A percentile compares a stretch with the other conserved stretches of the same genome.
Conservation (phyloP, 2,329 filamentous ascomycete species). For the Fusarium agapanthi region DNA sequence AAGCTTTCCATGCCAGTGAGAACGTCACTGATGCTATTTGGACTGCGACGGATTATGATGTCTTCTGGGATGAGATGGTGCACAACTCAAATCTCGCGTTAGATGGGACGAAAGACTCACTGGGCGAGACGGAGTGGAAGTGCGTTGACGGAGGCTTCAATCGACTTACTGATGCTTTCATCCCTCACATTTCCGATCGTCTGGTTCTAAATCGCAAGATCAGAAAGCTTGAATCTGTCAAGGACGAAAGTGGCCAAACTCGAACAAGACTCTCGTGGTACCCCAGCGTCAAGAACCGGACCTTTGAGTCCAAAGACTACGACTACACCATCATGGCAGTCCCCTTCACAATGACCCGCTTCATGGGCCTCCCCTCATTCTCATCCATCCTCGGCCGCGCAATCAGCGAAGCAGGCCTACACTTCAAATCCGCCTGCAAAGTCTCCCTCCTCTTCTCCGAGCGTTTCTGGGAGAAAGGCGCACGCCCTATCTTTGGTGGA, state of each 20-base stretch:
- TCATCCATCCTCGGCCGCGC: slow-evolving; percentile 6
- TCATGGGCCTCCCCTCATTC: slow-evolving; percentile 63
- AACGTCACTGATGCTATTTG: slow-evolving; percentile 12
- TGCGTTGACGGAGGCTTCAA: slow-evolving; percentile 17
- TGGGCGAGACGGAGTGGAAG: slow-evolving; percentile 23
- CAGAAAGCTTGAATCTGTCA: not conserved
- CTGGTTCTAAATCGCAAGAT: not conserved
- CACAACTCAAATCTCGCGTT: slow-evolving; percentile 22
- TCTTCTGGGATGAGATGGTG: slow-evolving; percentile 24
- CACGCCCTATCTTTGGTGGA: slow-evolving; percentile 68
- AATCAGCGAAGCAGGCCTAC: slow-evolving; percentile 10
- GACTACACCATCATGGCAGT: slow-evolving; percentile 74
- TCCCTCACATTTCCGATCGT: not conserved
- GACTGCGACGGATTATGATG: slow-evolving; percentile 16
- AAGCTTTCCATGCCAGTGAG: not conserved
- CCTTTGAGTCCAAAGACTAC: slow-evolving; percentile 53
- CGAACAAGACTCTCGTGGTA: slow-evolving; percentile 45
- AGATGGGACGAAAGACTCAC: not conserved
- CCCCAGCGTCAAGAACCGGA: slow-evolving; percentile 56
- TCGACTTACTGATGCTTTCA: not conserved
- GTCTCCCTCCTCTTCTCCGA: slow-evolving; percentile 59
- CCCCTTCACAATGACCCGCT: slow-evolving; percentile 70
- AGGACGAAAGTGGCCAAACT: not conserved
- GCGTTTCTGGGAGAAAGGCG: slow-evolving; percentile 65
- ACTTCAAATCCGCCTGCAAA: slow-evolving; percentile 54